Conservation (phyloP, 2,329 filamentous ascomycete genomes). For the Raffaelea albimanens region DNA sequence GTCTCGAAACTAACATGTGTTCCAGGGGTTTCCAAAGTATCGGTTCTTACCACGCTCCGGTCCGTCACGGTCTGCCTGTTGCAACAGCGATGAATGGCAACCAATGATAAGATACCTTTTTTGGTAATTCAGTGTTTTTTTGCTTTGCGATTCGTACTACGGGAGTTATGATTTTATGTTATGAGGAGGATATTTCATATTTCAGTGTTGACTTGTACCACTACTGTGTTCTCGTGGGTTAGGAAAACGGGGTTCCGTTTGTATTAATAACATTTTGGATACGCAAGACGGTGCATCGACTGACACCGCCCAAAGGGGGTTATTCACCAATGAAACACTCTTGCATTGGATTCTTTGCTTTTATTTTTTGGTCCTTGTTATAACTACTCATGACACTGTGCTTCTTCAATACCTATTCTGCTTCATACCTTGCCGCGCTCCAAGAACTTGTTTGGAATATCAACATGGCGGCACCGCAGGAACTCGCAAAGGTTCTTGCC, state of each 20-base stretch:
- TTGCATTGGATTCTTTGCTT: neutral
- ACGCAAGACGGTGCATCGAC: too few species aligned
- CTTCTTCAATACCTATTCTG: too few species aligned
- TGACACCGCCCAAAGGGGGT: too few species aligned
- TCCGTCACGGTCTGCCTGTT: conserved; percentile 35
- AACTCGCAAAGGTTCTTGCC: conserved; percentile 45
- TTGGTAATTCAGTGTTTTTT: conserved; percentile 2
- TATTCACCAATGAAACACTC: too few species aligned
- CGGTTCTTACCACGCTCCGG: conserved; percentile 50
- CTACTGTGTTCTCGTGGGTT: too few species aligned
- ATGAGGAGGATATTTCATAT: too few species aligned
- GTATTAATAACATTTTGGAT: too few species aligned
- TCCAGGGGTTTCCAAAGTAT: conserved; percentile 57
- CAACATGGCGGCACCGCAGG: conserved; percentile 23
- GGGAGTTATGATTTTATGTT: neutral
- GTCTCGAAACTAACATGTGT: conserved; percentile 17
- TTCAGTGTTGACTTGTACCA: too few species aligned
- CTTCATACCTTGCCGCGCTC: conserved; percentile 6
- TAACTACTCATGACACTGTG: too few species aligned
- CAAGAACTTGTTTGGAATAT: conserved; percentile 17
- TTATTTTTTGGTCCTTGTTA: neutral
- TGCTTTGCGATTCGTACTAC: neutral
- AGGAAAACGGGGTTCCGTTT: too few species aligned
- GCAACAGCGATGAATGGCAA: conserved; percentile 29
- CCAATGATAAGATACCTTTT: conserved; percentile 7